Base-by-base conservation (phyloP, 192 early-diverging fungal species). In the Podila epigama region DNA sequence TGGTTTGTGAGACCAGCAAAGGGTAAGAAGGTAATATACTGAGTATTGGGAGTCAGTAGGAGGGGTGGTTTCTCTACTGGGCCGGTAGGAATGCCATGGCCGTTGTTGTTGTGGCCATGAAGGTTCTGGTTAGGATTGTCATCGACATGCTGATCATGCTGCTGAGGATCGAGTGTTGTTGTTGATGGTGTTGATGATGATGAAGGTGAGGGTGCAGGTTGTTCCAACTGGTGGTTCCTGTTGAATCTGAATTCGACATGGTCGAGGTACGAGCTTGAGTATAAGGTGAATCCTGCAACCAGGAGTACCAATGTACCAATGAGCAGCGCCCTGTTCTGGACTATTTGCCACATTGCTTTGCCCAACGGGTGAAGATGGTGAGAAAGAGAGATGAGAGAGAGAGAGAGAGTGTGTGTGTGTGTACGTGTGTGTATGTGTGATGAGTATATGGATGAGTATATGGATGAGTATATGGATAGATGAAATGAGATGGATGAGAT, bases 1-100 rank as follows among this genome's bases (percentile, higher is more conserved):
- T 77, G 73, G 37, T 77, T 77, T n/a, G 73, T 68, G 37, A 77
- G 60, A 13, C 73, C 73, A 6, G 54, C 66, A 68, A 77, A 77
- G 39, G 73, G 66, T 11, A 77, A 20, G 39, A 34, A 77, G 18
- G 73, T 41, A 10, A 77, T 36, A 29, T 77, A 77, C 32, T 62
- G 27, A 48, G 44, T 1, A 22, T 18, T 6, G 44, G 44, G 15
- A 15, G 44, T 2, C n/a, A n/a, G 44, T 48, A 5, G 20, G n/a
- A 1, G 44, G 3, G 20, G n/a, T 22, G 20, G 1, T 7, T 44
- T 16, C 20, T 5, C 16, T 16, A 18, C 15, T 44, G 44, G 44
- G 5, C 20, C 7, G 18, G 44, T 2, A 5, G 2, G 18, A 4
- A 1, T 48, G 44, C 0, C 20, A 18, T 22, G 1, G 42, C 13